Percentiles rank a stretch among this genome's conserved stretches.
Evolutionary conservation across 139 green algal species (phyloP).

Genomic region (Trebouxia sp.): DNA sequence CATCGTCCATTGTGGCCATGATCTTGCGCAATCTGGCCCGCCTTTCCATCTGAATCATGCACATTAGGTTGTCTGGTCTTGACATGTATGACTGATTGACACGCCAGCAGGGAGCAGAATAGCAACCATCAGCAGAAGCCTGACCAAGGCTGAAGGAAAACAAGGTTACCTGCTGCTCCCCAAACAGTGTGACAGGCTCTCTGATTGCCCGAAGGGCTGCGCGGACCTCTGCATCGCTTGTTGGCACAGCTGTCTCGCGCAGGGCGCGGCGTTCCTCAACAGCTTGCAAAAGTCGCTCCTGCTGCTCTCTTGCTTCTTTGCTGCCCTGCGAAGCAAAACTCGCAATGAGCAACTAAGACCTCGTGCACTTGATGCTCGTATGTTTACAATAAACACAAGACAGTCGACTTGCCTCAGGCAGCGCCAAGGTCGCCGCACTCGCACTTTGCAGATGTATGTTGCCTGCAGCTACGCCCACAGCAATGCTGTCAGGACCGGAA

Average conservation of each 20-base stretch:
- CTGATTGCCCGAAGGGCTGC: slow-evolving; percentile 75
- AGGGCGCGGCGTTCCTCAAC: slow-evolving; percentile 76
- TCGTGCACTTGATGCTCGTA: background rate
- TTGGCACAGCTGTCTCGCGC: slow-evolving; percentile 73
- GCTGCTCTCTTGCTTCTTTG: slow-evolving; percentile 45
- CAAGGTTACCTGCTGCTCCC: slow-evolving; percentile 89
- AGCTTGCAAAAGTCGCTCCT: slow-evolving; percentile 72
- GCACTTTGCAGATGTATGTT: slow-evolving; percentile 47
- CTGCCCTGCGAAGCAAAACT: slow-evolving; percentile 35
- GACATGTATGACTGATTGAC: too few species aligned
- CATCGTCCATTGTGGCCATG: slow-evolving; percentile 73
- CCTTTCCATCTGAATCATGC: slow-evolving; percentile 79
- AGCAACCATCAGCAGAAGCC: too few species aligned
- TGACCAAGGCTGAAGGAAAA: too few species aligned
- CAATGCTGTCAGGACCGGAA: background rate
- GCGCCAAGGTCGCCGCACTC: slow-evolving; percentile 46
- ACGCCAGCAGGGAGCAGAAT: too few species aligned
- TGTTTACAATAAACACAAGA: background rate
- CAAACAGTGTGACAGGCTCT: slow-evolving; percentile 96
- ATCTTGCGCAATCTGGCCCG: slow-evolving; percentile 84
- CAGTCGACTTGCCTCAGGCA: slow-evolving; percentile 37
- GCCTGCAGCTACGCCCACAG: slow-evolving; percentile 43
- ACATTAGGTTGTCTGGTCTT: too few species aligned
- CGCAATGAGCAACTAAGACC: background rate
- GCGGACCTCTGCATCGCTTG: slow-evolving; percentile 71